Evolutionary conservation across 108 stramenopile genomes (phyloP), one percentile per base, ranked within the genome.

Genomic region (Discostella stelligeroides): DNA sequence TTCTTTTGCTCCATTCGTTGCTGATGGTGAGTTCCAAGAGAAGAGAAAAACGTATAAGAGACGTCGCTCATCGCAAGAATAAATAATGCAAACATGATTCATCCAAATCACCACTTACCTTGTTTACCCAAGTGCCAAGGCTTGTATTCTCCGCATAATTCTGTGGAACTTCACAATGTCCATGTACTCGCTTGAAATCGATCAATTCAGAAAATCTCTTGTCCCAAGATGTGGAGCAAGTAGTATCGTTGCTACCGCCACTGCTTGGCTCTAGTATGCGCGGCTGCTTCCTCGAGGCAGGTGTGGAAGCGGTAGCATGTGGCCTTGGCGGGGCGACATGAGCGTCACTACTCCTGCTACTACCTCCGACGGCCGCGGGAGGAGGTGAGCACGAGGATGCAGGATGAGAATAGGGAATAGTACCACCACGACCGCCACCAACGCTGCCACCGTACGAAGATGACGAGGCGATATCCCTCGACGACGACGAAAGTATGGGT

Each of bases 121-220:
- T 78, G 49, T 78, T 78, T 37, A 88, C 87, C 91, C 88, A 92
- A 65, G 85, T 88, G 8, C 91, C 91, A 39, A 92, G 71, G 38
- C 83, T 77, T 2, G 82, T 60, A 65, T 92, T 92, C n/a, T 61
- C 70, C 18, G 76, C 51, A 71, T 87, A 88, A 43, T 86, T 78
- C 13, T 87, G 87, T 11, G 88, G 91, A 27, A 92, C 91, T 63
- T 92, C 86, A 59, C 88, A 90, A 75, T 92, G 80, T 12, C 88
- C 87, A 66, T 84, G 65, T 13, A 42, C 27, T 13, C 45, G 25
- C 30, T 68, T 70, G 24, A 78, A 78, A 8, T 66, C 69, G 18
- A 48, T 29, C 25, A 77, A 57, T 55, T 70, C 68, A 21, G 48
- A 49, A 57, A 48, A 65, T 29, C 69, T 55, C 18, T 47, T 63